These are phyloP conservation scores for Phytophthora macrochlamydospora DNA, from an alignment of 352 stramenopile species.

Conservation along the genomic window DNA sequence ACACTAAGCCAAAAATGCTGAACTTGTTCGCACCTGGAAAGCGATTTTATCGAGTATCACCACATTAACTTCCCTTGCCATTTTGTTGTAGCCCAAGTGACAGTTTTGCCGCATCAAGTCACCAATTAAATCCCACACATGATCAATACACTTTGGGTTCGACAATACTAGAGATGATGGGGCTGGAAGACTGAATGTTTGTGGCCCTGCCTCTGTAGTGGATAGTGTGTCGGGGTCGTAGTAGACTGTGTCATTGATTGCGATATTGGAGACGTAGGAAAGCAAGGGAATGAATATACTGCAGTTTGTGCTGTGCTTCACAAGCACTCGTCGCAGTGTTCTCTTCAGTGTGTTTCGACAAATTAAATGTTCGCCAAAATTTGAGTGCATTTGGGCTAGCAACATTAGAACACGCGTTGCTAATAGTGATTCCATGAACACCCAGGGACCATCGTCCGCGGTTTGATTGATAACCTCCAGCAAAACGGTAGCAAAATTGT, in stretches of 20 bases:
- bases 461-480: conserved; percentile 58
- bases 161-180: conserved; percentile 21
- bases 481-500: conserved; percentile 51
- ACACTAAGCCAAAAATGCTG: conserved; percentile 57
- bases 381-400: conserved; percentile 47
- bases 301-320: conserved; percentile 47
- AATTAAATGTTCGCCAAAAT: conserved; percentile 60
- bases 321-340: conserved; percentile 55
- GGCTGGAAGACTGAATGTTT: conserved; percentile 41
- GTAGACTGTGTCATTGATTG: conserved; percentile 63
- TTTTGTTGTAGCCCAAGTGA: conserved; percentile 12
- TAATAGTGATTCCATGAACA: conserved; percentile 48
- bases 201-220: not conserved
- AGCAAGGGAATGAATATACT: conserved; percentile 66
- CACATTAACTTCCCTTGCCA: conserved; percentile 39
- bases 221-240: conserved; percentile 39
- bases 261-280: conserved; percentile 65
- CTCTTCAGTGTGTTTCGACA: conserved; percentile 26
- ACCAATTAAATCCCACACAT: conserved; percentile 74
- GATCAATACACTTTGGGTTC: conserved; percentile 39
- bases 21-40: conserved; percentile 48
- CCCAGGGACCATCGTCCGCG: conserved; percentile 25
- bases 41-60: conserved; percentile 56
- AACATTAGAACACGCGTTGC: conserved; percentile 62
- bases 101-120: conserved; percentile 59